Base-by-base conservation (phyloP, 2,329 filamentous ascomycete genomes). In the Colletotrichum costaricense region DNA sequence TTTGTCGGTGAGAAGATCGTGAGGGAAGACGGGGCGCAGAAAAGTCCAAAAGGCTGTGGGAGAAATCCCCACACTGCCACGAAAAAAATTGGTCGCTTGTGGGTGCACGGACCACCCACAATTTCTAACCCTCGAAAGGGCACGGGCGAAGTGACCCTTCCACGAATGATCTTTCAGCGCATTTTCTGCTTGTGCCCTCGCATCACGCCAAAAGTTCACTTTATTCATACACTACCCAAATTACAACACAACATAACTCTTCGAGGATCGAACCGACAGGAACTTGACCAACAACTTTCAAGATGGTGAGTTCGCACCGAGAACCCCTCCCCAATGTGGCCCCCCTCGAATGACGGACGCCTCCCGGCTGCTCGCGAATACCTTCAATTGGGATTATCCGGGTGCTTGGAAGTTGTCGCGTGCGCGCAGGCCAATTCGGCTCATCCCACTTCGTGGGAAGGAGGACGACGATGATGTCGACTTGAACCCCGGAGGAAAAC, bases 191-290 rank as follows among this genome's bases (percentile, higher is more conserved):
- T 69, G 42, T 63, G 33, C 33, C 59, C 71, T 73, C 58, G 67
- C 42, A 30, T 57, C 60, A 56, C 75, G 78, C 73, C 74, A 76
- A 74, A 76, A 73, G 77, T 64, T 75, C 72, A 74, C 66, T 73
- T 49, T 76, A 78, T 78, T 76, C 74, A 79, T 77, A 80, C 78
- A 78, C 77, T 79, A 82, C 79, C 82, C 78, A 78, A 79, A 79
- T 64, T 57, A 78, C 81, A 76, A 80, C 73, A 84, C 79, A 79
- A 78, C 81, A 76, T 80, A 72, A 84, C 89, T 91, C 89, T 91
- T 91, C 90, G 90, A 91, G 90, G 90, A 91, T 91, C 89, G 88
- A 86, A 84, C 88, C 88, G 89, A 88, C 89, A 88, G 82, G 83
- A 79, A 81, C 80, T 82, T 82, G 80, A 76, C 79, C 85, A 84